Evolutionary conservation across 2,329 filamentous ascomycete genomes (phyloP), one percentile per base, ranked within the genome.

Genomic region (Lasiodiplodia sp.): DNA sequence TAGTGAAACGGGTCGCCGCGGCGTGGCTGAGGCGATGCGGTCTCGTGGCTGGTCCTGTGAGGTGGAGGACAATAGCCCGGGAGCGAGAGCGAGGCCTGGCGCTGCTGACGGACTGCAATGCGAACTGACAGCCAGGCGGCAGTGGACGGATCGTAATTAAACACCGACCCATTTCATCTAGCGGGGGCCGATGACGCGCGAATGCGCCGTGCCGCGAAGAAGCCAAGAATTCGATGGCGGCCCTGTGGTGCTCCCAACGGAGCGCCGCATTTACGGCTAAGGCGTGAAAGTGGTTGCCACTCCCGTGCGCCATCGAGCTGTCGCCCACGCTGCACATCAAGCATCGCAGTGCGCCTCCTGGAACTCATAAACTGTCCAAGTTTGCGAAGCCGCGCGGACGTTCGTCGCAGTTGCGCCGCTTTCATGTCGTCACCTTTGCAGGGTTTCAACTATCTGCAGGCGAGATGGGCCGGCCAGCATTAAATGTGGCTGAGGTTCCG

Each of bases 1-100:
- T 23, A 23, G 57, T 63, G 58, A 63, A 31, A 63, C 58, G 58
- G 58, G 40, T 31, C 58, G 40, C 44, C 18, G 60, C 60, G 60
- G 60, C 37, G 47, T 64, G 60, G 60, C 60, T 64, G 60, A 52
- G 60, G 60, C 60, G 60, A 52, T 18, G 60, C 44, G 31, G 55
- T 47, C 55, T 52, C 44, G 60, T 52, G 44, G 44, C 44, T 64
- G 49, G 58, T 44, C 40, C 25, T 44, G 16, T 23, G n/a, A 34
- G 23, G 31, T 58, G 55, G 11, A 58, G 28, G 53, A n/a, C 28
- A 34, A 18, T 34, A 34, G 18, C 18, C 55, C 44, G 44, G 55
- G 40, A 34, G 40, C 40, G 25, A n/a, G 40, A 31, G 58, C 40
- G 58, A 49, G 40, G 58, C 7, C 55, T 57, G 52, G 55, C 34